phyloP scores from a whole-genome alignment of 495 filamentous ascomycete species.

The Umbilicaria muhlenbergii region DNA sequence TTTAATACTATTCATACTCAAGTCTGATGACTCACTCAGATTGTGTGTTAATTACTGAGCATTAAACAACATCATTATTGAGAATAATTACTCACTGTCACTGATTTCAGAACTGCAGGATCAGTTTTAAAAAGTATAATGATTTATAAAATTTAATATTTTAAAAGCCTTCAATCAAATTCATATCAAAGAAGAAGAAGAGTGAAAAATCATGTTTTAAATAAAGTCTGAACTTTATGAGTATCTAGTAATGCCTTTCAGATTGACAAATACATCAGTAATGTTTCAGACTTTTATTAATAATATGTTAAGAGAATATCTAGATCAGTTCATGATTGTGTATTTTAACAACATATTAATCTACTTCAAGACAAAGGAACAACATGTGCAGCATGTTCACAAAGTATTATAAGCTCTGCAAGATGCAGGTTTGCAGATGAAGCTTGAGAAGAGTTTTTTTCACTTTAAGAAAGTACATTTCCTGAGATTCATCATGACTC shows the following conservation, averaged over 20 bases:
- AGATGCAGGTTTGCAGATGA: too few relatives aligned
- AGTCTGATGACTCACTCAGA: conserved; percentile 6
- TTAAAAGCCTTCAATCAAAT: conserved; percentile 2
- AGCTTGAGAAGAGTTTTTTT: too few relatives aligned
- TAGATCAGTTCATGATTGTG: conserved; percentile 11
- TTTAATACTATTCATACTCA: too few relatives aligned
- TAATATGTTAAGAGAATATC: conserved; percentile 9
- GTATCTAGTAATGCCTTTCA: too few relatives aligned
- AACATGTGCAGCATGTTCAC: too few relatives aligned
- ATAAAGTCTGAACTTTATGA: conserved; percentile 12
- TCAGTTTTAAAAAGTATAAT: conserved; percentile 1
- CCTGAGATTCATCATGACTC: too few relatives aligned
- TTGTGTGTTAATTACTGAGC: conserved; percentile 10
- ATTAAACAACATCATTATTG: too few relatives aligned
- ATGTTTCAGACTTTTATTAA: too few relatives aligned
- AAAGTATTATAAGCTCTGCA: too few relatives aligned
- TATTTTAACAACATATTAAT: conserved; percentile 24
- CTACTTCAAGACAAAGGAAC: conserved; percentile 13
- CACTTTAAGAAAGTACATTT: too few relatives aligned
- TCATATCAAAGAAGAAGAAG: conserved; percentile 4
- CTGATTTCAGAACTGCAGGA: conserved; percentile 3
- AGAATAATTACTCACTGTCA: conserved; percentile 7
- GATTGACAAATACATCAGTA: conserved; percentile 13
- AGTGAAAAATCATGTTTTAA: conserved; percentile 8
- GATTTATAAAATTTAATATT: conserved; percentile 5